Evolutionary conservation across 306 rosid genomes (phyloP), one percentile per base, ranked within the genome.

Genomic region (Prosopis cineraria): DNA sequence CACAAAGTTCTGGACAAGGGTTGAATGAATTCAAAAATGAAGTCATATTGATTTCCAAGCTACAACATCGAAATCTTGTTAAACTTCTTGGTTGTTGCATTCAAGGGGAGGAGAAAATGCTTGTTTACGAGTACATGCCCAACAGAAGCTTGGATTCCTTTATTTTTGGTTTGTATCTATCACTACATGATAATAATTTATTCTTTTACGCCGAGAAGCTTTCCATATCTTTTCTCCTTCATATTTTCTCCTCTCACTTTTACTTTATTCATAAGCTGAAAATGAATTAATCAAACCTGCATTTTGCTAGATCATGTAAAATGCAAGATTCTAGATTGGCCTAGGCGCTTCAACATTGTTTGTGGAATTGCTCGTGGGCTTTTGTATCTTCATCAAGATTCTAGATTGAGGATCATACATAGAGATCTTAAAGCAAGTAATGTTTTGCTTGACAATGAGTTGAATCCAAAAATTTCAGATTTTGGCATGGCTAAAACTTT

Each of bases 341-440:
- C 83, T 44, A 80, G 60, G 72, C 88, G 87, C 64, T 80, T 82
- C 76, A 67, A 78, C 71, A 84, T 87, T 30, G 50, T 82, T 25
- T 47, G 53, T 22, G 95, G 92, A 59, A 59, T 90, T 47, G 88
- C 87, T 0, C 81, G 88, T 16, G 91, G 95, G 31, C 88, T 88
- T 37, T 40, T 90, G 4, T 90, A 90, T 80, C 95, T 90, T 55
- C 92, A 90, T 72, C 82, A 82, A 77, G 85, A 82, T 67, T 82
- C 85, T 19, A 77, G 85, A 6, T 55, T 82, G 39, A 77, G 85
- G 31, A 82, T 82, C n/a, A 72, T 82, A 72, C 82, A 82, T 4
- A 77, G 85, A 56, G 79, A 82, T 33, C 85, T 82, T 27, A 82
- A 82, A 66, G 82, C 72, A 33, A 72, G 82, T 27, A 82, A 82